Evolutionary conservation across 805 yeast genomes (phyloP).

Genomic region (Candida berthetii): DNA sequence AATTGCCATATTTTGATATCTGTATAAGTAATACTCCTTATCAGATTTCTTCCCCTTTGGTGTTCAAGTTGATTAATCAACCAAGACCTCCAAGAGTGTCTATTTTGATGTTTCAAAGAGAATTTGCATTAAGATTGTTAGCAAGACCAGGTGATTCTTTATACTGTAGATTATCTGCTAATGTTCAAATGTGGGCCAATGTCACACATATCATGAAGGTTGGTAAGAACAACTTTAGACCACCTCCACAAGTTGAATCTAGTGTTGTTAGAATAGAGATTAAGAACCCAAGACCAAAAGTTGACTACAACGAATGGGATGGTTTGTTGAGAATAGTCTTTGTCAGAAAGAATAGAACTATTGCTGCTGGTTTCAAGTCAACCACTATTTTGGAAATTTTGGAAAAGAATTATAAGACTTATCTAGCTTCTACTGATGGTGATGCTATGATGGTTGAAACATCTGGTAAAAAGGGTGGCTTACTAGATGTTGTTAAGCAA

Average conservation of each 20-base stretch:
- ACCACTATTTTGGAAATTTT: slow-evolving; percentile 71
- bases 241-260: slow-evolving; percentile 98
- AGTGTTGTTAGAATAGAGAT: slow-evolving; percentile 92
- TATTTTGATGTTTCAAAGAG: slow-evolving; percentile 96
- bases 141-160: slow-evolving; percentile 96
- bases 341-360: slow-evolving; percentile 88
- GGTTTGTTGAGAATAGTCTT: slow-evolving; percentile 88
- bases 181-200: slow-evolving; percentile 99
- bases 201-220: slow-evolving; percentile 98
- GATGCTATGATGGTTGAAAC: slow-evolving; percentile 32
- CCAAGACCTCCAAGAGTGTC: slow-evolving; percentile 94
- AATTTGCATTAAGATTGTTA: slow-evolving; percentile 85
- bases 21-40: slow-evolving; percentile 98
- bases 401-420: slow-evolving; percentile 84
- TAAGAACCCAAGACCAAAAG: slow-evolving; percentile 88
- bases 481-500: slow-evolving; percentile 44
- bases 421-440: slow-evolving; percentile 46
- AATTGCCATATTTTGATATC: slow-evolving; percentile 89
- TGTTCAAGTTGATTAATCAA: slow-evolving; percentile 83
- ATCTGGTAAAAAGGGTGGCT: slow-evolving; percentile 32
- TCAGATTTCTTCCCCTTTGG: slow-evolving; percentile 95
- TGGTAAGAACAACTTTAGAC: slow-evolving; percentile 92
- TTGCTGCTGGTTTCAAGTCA: slow-evolving; percentile 89
- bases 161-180: slow-evolving; percentile 90
- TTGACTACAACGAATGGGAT: slow-evolving; percentile 96